Evolutionary conservation across 306 rosid species (phyloP).

Genomic region (Cicer bijugum): DNA sequence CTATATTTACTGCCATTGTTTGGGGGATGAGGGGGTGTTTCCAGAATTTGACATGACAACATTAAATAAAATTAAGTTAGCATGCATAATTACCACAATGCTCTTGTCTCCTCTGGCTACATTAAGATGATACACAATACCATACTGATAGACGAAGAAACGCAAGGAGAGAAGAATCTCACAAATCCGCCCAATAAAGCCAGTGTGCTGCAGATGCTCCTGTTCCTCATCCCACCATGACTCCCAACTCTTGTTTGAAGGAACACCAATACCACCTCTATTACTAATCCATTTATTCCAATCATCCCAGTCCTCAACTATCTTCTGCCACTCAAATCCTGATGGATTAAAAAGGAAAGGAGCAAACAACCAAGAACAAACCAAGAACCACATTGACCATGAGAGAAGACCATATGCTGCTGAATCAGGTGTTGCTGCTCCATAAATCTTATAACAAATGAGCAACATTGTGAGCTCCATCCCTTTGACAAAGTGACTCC

Average conservation of each 20-base stretch:
- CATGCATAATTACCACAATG: conserved; percentile 65
- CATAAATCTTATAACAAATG: conserved; percentile 69
- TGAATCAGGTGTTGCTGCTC: conserved; percentile 58
- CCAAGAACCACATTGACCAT: conserved; percentile 92
- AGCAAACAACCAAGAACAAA: conserved; percentile 76
- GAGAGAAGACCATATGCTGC: conserved; percentile 56
- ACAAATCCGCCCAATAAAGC: conserved; percentile 68
- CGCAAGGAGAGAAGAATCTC: conserved; percentile 75
- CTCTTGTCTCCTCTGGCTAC: conserved; percentile 72
- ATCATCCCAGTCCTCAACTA: conserved; percentile 98
- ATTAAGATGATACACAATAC: conserved; percentile 85
- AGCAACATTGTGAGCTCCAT: conserved; percentile 80
- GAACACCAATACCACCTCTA: conserved; percentile 94
- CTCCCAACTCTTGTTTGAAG: conserved; percentile 94
- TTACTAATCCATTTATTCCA: conserved; percentile 90
- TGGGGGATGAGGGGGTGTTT: background rate
- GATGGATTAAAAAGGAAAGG: conserved; percentile 98
- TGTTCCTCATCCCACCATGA: conserved; percentile 99
- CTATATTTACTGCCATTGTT: background rate
- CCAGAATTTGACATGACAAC: conserved; percentile 33
- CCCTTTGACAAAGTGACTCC: conserved; percentile 94
- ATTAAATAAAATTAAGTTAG: conserved; percentile 33
- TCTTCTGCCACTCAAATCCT: conserved; percentile 99
- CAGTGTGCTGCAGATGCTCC: conserved; percentile 85
- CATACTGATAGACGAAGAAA: conserved; percentile 88